Evolutionary conservation across 2,329 filamentous ascomycete species (phyloP), one percentile per base, ranked within the genome.

Genomic region (Cercospora janseana): DNA sequence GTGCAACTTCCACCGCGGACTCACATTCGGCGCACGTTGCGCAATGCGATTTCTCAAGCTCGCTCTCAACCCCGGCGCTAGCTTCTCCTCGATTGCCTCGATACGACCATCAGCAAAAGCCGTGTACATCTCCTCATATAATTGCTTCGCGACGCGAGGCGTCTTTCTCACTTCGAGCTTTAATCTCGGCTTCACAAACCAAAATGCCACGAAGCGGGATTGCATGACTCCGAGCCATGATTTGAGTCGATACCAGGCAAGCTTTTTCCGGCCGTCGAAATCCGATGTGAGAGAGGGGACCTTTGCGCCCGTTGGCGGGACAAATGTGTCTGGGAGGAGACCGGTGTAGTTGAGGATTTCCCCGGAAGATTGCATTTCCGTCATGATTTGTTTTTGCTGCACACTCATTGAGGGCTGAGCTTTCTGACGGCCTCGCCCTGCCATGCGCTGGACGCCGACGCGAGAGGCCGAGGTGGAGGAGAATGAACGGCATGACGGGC

Each of bases 101-200:
- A 62, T 51, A 21, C 64, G 67, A 59, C 72, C 76, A 60, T 55
- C 58, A 18, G 75, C 74, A 54, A 78, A 75, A 16, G 71, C 66
- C 18, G 59, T 67, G 60, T 77, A 78, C 70, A 79, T 74, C 20
- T 63, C 54, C 37, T 65, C 52, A 51, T 79, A 74, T n/a, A 78
- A 63, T 6, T 66, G 56, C 31, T 63, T 62, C 8, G 70, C 73
- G 29, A 71, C 63, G 7, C 57, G 45, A 13, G 70, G 68, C 29
- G 72, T 64, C 32, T 69, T 60, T 16, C 54, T 56, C 18, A 70
- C 47, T 67, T 70, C 42, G 6, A 55, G 46, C 21, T 56, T 52
- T 12, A 56, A 13, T 5, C 41, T 37, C 4, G 57, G 54, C 23
- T 50, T 58, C 9, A 54, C 43, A 32, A 40, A 27, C 48, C 52